Base-by-base conservation (phyloP, 2,329 filamentous ascomycete species). In the Davidsoniella neocaledoniae region DNA sequence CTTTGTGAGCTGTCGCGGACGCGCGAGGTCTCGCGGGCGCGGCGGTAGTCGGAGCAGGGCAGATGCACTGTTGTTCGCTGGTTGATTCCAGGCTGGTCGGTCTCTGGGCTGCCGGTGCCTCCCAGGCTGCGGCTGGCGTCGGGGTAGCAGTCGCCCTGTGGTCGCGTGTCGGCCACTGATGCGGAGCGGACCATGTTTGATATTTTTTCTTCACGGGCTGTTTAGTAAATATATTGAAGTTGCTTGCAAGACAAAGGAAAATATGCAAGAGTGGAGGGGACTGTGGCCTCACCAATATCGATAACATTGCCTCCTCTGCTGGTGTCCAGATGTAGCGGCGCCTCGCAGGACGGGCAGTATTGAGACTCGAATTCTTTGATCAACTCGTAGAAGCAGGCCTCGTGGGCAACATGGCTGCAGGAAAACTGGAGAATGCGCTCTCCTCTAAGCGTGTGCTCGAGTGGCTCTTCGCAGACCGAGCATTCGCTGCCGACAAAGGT, bases 361-460 rank as follows among this genome's bases (percentile, higher is more conserved):
- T 96, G 87, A 48, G 85, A 85, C 57, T 96, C 88, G 53, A 90
- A 84, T 61, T 95, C 90, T 60, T 86, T 84, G 58, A 98, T 94
- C 62, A 93, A 95, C 65, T 98, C 91, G 67, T 96, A 96, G 63
- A 98, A 96, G 66, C 91, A 98, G 36, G 90, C 91, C 64, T 96
- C 91, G 63, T 98, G 91, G 9, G 90, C 87, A 53, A 98, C 90
- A 65, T 98, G 91, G n/a, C 81, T 77, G 66, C 91, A 98, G 5
- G 88, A 93, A 60, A 98, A 91, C 63, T 96, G 91, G 49, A 98
- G 71, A 54, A 98, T 87, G 57, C 87, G 80, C 68, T 98, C 91
- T 53, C 91, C 91, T 46, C 85, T 83, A 43, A 98, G 73, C 3
- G 87, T 98, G 64, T 96, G 90, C 65, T 96, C 91, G 54, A 98